Evolutionary conservation across 1,139 yeast species (phyloP).

Genomic region (Diutina rugosa): DNA sequence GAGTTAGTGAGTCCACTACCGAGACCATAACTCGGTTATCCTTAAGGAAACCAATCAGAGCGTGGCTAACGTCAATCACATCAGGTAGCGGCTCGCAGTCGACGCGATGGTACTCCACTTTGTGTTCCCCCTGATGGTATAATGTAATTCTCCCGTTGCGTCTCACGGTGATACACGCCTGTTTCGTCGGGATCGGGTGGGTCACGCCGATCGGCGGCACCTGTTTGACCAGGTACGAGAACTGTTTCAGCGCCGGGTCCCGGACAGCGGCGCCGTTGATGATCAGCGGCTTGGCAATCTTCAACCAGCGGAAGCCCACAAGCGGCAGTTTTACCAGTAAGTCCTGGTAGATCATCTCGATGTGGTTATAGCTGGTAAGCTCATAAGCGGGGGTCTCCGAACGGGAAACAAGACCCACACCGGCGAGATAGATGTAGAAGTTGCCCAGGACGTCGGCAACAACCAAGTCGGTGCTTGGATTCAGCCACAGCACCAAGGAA

Average conservation of each 20-base stretch:
- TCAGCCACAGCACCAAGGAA: slow-evolving; percentile 32
- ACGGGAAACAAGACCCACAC: slow-evolving; percentile 24
- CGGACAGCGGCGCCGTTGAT: slow-evolving; percentile 38
- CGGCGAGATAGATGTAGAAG: slow-evolving; percentile 34
- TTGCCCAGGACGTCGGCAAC: slow-evolving; percentile 37
- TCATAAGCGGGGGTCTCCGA: slow-evolving; percentile 20
- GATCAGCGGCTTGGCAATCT: slow-evolving; percentile 49
- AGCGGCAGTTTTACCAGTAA: slow-evolving; percentile 9
- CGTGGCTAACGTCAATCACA: slow-evolving; percentile 21
- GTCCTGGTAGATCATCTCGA: slow-evolving; percentile 33
- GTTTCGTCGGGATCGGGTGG: slow-evolving; percentile 59
- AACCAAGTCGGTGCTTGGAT: slow-evolving; percentile 41
- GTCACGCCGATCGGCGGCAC: slow-evolving; percentile 46
- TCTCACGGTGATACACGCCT: slow-evolving; percentile 60
- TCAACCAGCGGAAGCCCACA: slow-evolving; percentile 56
- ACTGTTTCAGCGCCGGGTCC: slow-evolving; percentile 11
- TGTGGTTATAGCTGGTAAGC: slow-evolving; percentile 31
- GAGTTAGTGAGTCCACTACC: slow-evolving; percentile 28
- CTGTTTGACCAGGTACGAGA: slow-evolving; percentile 46
- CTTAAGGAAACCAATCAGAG: slow-evolving; percentile 47
- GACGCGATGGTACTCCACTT: slow-evolving; percentile 37
- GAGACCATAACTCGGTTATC: slow-evolving; percentile 37
- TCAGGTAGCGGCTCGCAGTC: slow-evolving; percentile 8
- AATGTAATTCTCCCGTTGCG: slow-evolving; percentile 47
- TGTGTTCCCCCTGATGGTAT: slow-evolving; percentile 52